Conservation (phyloP, 306 rosid genomes). For the Purshia tridentata region DNA sequence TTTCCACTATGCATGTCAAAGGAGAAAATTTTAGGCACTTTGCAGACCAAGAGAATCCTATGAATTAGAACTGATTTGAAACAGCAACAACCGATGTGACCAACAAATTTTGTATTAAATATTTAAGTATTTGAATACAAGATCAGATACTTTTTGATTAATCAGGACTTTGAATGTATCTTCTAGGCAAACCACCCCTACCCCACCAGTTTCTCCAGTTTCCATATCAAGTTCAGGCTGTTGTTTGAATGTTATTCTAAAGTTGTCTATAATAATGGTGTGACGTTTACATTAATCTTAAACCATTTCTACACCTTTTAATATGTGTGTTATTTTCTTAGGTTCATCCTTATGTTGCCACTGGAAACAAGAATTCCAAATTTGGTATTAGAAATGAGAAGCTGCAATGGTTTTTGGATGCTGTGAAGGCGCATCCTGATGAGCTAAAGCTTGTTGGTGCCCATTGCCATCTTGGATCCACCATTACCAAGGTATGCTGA, state of each 20-base stretch:
- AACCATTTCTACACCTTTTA: background rate
- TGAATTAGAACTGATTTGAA: too few species aligned
- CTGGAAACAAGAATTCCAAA: constrained; percentile 95
- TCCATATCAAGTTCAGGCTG: background rate
- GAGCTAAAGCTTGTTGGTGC: constrained; percentile 95
- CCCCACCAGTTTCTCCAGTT: background rate
- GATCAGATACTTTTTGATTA: too few species aligned
- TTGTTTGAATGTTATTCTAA: background rate
- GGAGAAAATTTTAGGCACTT: too few species aligned
- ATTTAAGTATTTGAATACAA: too few species aligned
- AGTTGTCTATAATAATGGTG: background rate
- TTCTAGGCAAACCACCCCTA: background rate
- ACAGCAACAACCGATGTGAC: too few species aligned
- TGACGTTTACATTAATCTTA: background rate
- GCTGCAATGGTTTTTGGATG: constrained; percentile 94
- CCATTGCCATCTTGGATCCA: constrained; percentile 97
- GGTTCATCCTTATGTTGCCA: constrained; percentile 97
- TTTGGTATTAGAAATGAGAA: constrained; percentile 95
- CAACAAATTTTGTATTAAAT: too few species aligned
- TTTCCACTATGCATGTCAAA: too few species aligned
- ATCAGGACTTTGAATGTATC: too few species aligned
- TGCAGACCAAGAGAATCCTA: too few species aligned
- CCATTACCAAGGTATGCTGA: constrained; percentile 78
- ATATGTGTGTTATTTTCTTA: constrained; percentile 25
- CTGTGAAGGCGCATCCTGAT: constrained; percentile 68